Percentiles rank a stretch among this genome's conserved stretches.
Evolutionary conservation across 228 moss, liverwort and hornwort species (phyloP).

Genomic region (Sphagnum magellanicum): DNA sequence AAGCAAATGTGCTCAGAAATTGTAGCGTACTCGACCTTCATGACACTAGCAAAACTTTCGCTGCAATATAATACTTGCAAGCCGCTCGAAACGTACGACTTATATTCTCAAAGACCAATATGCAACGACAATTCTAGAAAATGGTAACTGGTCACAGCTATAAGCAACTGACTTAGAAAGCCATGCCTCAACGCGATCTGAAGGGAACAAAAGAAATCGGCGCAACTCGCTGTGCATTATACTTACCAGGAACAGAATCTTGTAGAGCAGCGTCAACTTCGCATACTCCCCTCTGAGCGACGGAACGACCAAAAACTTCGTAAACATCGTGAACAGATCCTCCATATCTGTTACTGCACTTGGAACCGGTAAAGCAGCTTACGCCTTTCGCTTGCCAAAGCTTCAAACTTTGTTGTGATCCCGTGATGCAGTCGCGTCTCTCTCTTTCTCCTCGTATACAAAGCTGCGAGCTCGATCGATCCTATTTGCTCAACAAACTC

Average conservation of each 20-base stretch:
- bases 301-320: conserved; percentile 25
- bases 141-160: neutral
- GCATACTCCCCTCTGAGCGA: conserved; percentile 29
- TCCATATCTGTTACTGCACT: conserved; percentile 4
- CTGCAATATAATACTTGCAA: too few species aligned
- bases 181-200: neutral
- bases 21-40: too few species aligned
- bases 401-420: too few species aligned
- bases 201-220: neutral
- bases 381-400: too few species aligned
- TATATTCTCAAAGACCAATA: too few species aligned
- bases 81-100: too few species aligned
- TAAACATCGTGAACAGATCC: conserved; percentile 27
- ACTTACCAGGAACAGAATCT: conserved; percentile 43
- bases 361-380: neutral
- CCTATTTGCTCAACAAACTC: too few species aligned
- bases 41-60: too few species aligned
- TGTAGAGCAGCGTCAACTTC: conserved; percentile 23
- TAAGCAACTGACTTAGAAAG: neutral
- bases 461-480: too few species aligned
- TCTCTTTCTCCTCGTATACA: too few species aligned
- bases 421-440: too few species aligned
- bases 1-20: neutral
- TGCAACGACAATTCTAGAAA: too few species aligned
- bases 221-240: neutral